phyloP scores from a whole-genome alignment of 257 asterid species.

The Lithospermum erythrorhizon region DNA sequence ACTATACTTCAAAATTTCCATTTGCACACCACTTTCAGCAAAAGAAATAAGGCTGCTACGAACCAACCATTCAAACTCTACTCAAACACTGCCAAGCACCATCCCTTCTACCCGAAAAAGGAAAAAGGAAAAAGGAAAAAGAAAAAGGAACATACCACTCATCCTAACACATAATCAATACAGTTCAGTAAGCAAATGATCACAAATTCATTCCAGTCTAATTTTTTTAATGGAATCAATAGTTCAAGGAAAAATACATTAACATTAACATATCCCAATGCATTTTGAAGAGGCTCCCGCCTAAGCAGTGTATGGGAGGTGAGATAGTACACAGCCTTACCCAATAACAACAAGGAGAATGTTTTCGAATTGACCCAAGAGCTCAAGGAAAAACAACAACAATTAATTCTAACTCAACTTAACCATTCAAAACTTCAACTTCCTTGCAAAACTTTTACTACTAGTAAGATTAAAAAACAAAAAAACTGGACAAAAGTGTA shows the following conservation, averaged over 20 bases:
- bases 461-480: not conserved
- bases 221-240: not conserved
- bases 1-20: not conserved
- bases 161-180: not conserved
- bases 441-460: no score
- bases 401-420: not conserved
- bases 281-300: no score
- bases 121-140: no score
- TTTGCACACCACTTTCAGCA: not conserved
- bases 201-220: not conserved
- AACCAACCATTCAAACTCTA: no score
- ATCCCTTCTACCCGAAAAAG: not conserved
- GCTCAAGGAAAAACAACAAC: not conserved
- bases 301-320: no score
- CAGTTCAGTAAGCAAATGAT: not conserved
- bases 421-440: not conserved
- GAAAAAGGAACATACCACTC: not conserved
- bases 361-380: no score
- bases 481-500: conserved; percentile 10
- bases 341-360: no score
- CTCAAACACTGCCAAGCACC: not conserved
- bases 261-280: no score
- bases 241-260: no score
- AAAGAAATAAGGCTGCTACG: not conserved
- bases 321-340: no score